Evolutionary conservation across 331 rosid species (phyloP).

Genomic region (Erythrophleum ivorense): DNA sequence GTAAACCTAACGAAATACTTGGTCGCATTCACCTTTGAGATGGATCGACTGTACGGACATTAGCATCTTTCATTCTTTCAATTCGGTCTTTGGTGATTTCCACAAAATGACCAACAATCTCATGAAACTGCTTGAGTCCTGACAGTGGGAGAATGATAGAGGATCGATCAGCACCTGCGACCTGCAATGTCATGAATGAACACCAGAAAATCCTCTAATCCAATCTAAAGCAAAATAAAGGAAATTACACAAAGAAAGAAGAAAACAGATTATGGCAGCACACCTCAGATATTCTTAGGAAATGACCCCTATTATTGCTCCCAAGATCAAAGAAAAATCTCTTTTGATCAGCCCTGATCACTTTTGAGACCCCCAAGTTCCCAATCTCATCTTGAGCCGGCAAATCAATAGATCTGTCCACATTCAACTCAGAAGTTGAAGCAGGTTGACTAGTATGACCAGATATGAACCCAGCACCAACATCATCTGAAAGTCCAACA

Average conservation of each 20-base stretch:
- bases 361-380: constrained; percentile 92
- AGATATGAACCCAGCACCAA: constrained; percentile 98
- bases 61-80: constrained; percentile 58
- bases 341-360: constrained; percentile 95
- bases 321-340: constrained; percentile 97
- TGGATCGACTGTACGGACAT: constrained; percentile 93
- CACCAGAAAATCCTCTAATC: constrained; percentile 24
- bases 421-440: constrained; percentile 82
- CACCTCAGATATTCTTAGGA: constrained; percentile 98
- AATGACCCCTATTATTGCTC: constrained; percentile 97
- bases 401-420: constrained; percentile 81
- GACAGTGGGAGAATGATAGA: constrained; percentile 98
- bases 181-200: constrained; percentile 55
- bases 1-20: constrained; percentile 52
- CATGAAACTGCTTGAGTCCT: constrained; percentile 97
- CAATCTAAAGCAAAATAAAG: neutral
- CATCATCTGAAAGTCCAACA: constrained; percentile 98
- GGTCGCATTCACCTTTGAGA: constrained; percentile 79
- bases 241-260: neutral
- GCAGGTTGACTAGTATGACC: constrained; percentile 90
- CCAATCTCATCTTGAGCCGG: constrained; percentile 89
- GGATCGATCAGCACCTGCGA: constrained; percentile 97
- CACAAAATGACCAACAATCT: constrained; percentile 97
- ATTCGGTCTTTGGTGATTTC: constrained; percentile 96
- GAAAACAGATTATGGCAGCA: neutral